Evolutionary conservation across 2,329 filamentous ascomycete genomes (phyloP).

Genomic region (Lasiodiplodia citricola): DNA sequence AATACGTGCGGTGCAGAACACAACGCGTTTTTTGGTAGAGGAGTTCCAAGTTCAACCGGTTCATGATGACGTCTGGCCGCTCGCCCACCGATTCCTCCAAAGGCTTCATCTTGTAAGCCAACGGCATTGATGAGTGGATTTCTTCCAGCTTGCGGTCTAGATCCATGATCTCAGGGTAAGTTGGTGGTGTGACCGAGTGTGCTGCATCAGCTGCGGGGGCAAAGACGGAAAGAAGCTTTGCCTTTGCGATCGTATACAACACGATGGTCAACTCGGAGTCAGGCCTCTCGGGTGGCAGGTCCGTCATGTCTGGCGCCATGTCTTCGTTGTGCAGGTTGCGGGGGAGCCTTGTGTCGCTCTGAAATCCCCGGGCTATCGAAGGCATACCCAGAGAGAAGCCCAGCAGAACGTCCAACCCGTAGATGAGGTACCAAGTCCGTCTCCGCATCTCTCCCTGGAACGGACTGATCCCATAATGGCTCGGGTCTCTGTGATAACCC

Average conservation of each 20-base stretch:
- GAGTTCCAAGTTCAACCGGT: conserved; percentile 57
- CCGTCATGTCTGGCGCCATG: conserved; percentile 42
- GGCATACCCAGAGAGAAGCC: conserved; percentile 57
- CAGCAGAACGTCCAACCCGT: conserved; percentile 53
- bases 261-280: conserved; percentile 26
- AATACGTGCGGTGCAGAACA: conserved; percentile 60
- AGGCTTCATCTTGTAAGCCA: conserved; percentile 43
- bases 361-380: conserved; percentile 51
- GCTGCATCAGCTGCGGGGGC: conserved; percentile 43
- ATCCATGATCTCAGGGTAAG: conserved; percentile 45
- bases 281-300: conserved; percentile 40
- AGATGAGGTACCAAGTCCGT: conserved; percentile 50
- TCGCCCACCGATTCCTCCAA: conserved; percentile 54
- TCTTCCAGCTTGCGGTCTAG: conserved; percentile 45
- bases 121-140: conserved; percentile 41
- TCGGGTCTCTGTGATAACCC: conserved; percentile 55
- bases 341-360: conserved; percentile 51
- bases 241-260: conserved; percentile 27
- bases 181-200: conserved; percentile 43
- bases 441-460: conserved; percentile 55
- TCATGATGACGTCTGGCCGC: conserved; percentile 57
- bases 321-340: conserved; percentile 53
- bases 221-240: conserved; percentile 24
- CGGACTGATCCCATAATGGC: conserved; percentile 48
- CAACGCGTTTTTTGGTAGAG: conserved; percentile 58